phyloP scores from a whole-genome alignment of 2,329 filamentous ascomycete species.

The Colletotrichum higginsianum region DNA sequence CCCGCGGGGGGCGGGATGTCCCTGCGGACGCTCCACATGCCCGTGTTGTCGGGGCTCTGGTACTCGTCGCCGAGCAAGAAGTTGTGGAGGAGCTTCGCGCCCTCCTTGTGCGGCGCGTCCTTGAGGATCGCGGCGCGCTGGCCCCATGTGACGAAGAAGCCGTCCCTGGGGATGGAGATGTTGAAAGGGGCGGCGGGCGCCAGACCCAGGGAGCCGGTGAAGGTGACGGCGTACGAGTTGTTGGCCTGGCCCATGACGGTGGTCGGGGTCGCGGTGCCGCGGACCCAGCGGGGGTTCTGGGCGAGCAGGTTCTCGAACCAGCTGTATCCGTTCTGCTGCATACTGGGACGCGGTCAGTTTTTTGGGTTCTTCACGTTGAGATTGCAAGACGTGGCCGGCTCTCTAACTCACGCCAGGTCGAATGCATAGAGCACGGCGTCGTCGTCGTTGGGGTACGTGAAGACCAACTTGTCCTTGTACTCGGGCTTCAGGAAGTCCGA shows the following conservation, averaged over 20 bases:
- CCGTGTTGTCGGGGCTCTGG: constrained; percentile 48
- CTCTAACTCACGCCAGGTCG: constrained; percentile 59
- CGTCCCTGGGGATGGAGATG: constrained; percentile 52
- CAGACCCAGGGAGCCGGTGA: constrained; percentile 48
- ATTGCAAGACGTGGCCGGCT: background rate
- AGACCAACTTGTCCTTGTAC: constrained; percentile 67
- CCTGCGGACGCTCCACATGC: constrained; percentile 52
- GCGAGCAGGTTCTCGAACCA: constrained; percentile 64
- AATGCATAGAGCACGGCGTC: constrained; percentile 68
- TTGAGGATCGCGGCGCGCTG: constrained; percentile 64
- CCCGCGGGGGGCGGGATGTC: constrained; percentile 52
- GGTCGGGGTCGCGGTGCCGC: constrained; percentile 61
- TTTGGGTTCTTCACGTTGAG: background rate
- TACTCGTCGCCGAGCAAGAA: constrained; percentile 60
- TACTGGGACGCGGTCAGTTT: constrained; percentile 43
- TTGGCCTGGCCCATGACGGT: constrained; percentile 52
- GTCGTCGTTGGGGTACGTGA: constrained; percentile 72
- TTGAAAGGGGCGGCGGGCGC: constrained; percentile 44
- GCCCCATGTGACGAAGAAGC: constrained; percentile 62
- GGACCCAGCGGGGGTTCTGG: constrained; percentile 68
- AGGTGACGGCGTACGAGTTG: constrained; percentile 52
- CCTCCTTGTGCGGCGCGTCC: constrained; percentile 64
- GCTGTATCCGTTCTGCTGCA: constrained; percentile 56
- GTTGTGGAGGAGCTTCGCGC: constrained; percentile 65
- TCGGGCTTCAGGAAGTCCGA: constrained; percentile 62